Conservation (phyloP, 1,284 basidiomycete genomes). For the Rhodotorula sp. region DNA sequence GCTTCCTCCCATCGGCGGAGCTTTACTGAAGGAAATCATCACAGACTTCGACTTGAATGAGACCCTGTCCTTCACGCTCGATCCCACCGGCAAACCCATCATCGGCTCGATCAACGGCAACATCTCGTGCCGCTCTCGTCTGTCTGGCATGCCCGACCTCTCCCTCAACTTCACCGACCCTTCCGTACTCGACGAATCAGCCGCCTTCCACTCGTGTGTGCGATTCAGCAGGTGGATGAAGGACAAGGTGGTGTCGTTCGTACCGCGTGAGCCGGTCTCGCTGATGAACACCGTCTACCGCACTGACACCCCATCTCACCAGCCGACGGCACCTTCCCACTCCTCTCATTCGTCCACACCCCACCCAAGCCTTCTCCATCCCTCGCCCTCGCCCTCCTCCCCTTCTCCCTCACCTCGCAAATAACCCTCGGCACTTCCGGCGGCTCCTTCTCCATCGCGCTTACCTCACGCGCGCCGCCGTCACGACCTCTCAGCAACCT, state of each 20-base stretch:
- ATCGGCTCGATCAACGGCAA: slow-evolving; percentile 23
- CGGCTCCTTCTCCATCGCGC: slow-evolving; percentile 20
- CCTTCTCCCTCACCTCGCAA: slow-evolving; percentile 26
- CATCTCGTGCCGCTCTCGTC: slow-evolving; percentile 26
- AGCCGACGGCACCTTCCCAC: slow-evolving; percentile 38
- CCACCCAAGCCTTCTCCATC: slow-evolving; percentile 17
- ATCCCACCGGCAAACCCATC: slow-evolving; percentile 17
- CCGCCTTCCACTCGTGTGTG: slow-evolving; percentile 38
- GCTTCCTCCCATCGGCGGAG: neutral
- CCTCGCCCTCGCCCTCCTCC: slow-evolving; percentile 29
- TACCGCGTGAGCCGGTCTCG: slow-evolving; percentile 28
- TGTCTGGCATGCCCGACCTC: slow-evolving; percentile 41
- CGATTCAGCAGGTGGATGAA: slow-evolving; percentile 33
- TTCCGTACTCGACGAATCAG: slow-evolving; percentile 25
- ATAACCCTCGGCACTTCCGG: slow-evolving; percentile 30
- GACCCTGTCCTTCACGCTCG: slow-evolving; percentile 23
- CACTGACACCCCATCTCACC: no score
- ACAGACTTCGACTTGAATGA: slow-evolving; percentile 39
- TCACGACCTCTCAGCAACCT: slow-evolving; percentile 17
- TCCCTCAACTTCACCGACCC: slow-evolving; percentile 31
- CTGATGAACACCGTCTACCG: no score
- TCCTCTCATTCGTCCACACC: slow-evolving; percentile 25
- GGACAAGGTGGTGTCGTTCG: slow-evolving; percentile 38
- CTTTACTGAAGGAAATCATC: neutral
- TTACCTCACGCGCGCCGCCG: slow-evolving; percentile 24